Evolutionary conservation across 352 stramenopile species (phyloP).

Genomic region (Phytophthora litchii): DNA sequence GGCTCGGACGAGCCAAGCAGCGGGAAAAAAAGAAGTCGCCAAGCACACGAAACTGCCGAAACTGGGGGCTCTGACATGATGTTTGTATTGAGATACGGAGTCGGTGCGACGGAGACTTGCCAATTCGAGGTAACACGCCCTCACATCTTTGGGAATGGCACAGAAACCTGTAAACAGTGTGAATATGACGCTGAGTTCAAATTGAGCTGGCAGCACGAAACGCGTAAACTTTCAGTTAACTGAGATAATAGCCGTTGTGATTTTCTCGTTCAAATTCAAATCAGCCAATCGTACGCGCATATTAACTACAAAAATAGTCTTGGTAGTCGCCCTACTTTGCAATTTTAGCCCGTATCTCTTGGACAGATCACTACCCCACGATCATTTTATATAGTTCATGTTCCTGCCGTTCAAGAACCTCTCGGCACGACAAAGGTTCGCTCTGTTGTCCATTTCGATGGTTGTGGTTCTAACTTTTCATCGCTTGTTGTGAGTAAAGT

Average conservation of each 20-base stretch:
- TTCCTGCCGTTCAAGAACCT: conserved; percentile 75
- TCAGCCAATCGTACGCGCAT: not conserved
- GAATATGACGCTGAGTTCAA: conserved; percentile 21
- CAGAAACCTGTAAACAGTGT: not conserved
- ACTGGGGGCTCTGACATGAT: not conserved
- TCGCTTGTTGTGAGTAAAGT: conserved; percentile 25
- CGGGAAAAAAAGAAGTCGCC: conserved; percentile 28
- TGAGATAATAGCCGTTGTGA: not conserved
- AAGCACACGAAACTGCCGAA: not conserved
- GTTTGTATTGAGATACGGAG: conserved; percentile 28
- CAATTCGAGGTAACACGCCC: conserved; percentile 1
- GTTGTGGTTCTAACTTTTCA: not conserved
- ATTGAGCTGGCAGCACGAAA: not conserved
- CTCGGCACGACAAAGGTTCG: conserved; percentile 61
- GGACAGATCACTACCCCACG: not conserved
- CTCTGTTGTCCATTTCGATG: conserved; percentile 4
- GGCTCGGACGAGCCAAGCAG: conserved; percentile 15
- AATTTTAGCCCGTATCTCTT: not conserved
- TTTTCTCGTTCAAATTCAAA: not conserved
- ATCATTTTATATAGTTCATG: conserved; percentile 25
- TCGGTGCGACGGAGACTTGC: not conserved
- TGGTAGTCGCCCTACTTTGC: not conserved
- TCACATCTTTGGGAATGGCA: conserved; percentile 20
- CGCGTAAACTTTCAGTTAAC: conserved; percentile 12
- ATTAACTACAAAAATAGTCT: conserved; percentile 4